Evolutionary conservation across 1,139 yeast genomes (phyloP), one percentile per base, ranked within the genome.

Genomic region (Nakaseomyces uthaithaninus): DNA sequence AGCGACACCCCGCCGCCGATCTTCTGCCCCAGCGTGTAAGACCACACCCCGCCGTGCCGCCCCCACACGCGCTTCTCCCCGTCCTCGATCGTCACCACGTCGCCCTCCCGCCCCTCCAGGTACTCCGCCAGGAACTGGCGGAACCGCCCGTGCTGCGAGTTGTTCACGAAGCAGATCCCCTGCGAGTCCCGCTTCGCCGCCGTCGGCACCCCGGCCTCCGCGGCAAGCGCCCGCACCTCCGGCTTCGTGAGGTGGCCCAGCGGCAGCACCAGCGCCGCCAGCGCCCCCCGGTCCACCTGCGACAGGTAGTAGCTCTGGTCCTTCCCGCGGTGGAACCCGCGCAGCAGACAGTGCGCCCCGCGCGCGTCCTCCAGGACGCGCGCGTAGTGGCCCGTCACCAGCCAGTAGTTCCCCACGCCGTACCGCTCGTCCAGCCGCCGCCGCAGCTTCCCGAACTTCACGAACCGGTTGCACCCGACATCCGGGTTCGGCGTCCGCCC

Each of bases 401-500:
- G 62, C 94, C 95, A 85, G 80, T 91, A 84, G 36, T 67, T 61
- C 10, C 51, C 51, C 1, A 41, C 34, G 8, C 64, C 66, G 46
- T 65, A 69, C 42, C 59, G 60, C 0, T 53, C 41, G 33, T 66
- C 62, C 31, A 87, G 60, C 53, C 77, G 71, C 14, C 77, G 73
- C 6, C 77, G 60, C 61, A 91, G 68, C 42, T 69, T 72, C 1
- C 98, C 98, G 65, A 91, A 91, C 59, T 91, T 91, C 52, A 91
- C 82, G 54, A 75, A 73, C 44, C 75, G 71, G 58, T 91, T 91
- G 60, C 99, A 91, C 22, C 80, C 77, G 18, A 89, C 79, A 57
- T 91, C 99, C 0, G 98, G 98, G 51, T 93, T 93, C 0, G 98
- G 99, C 0, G 99, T 91, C 28, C 71, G 53, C 0, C 98, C 99